Base-by-base conservation (phyloP, 345 rosid species). In the Salix suchowensis region DNA sequence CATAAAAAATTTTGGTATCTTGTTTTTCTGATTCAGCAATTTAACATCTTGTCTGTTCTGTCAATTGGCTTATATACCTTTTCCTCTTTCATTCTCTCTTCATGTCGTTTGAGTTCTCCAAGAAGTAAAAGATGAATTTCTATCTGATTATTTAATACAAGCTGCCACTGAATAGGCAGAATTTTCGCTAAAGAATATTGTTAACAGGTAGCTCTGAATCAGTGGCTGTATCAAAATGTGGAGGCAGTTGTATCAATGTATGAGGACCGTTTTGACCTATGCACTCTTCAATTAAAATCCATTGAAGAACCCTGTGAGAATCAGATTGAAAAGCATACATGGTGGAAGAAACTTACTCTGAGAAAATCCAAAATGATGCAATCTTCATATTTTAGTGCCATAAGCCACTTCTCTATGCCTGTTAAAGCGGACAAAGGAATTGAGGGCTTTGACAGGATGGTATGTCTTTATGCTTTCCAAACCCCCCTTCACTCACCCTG, bases 391-490 rank as follows among this genome's bases (percentile, higher is more conserved):
- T 83, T 87, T 81, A 81, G 85, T 75, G 76, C 84, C 64, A 84
- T 90, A 74, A 80, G 87, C 36, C 86, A 80, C 76, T 86, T 85
- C 74, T 86, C 97, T 28, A 83, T 93, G 78, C 81, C 96, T 2
- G 91, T 90, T 16, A 91, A 91, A 88, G 76, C 93, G 97, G 82
- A 90, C 91, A 54, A 91, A 87, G 88, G 98, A 93, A 79, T 79
- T 95, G 62, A 91, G 91, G 81, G 93, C 94, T 84, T 82, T 95
- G 81, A 85, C 87, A 2, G 98, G 97, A 68, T 95, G 98, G 98
- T 95, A 88, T 64, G 88, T 73, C 15, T 82, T 79, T 55, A n/a
- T 70, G 65, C 71, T 83, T 70, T 80, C 21, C 34, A 21, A 58
- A 58, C 26, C 62, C n/a, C 62, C 62, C n/a, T 19, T 24, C 10